Base-by-base conservation (phyloP, 805 yeast species). In the Kuraishia capsulata region DNA sequence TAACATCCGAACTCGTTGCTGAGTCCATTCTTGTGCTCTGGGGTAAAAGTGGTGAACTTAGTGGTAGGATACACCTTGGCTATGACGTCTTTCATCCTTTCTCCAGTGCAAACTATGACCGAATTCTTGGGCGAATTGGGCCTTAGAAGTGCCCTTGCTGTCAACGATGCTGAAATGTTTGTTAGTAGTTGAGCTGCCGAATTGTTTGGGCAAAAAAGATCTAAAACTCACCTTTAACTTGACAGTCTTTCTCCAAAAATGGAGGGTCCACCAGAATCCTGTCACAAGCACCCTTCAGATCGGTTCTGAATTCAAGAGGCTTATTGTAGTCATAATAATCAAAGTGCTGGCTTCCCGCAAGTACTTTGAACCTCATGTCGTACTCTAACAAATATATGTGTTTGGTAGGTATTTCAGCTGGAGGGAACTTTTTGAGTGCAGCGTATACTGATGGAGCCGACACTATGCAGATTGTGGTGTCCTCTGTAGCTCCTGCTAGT, bases 401-500 rank as follows among this genome's bases (percentile, higher is more conserved):
- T 38, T 76, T 50, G 0, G 87, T 84, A 29, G 89, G 89, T 28
- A 82, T 46, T 3, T 65, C 62, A 5, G 56, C 57, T 6, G 57
- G 56, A 3, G 76, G 73, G 37, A 73, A 65, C 41, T 73, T 71
- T 44, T 69, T 70, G 33, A 87, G 73, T 0, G 90, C 92, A 1
- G 95, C 94, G 60, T 81, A 88, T 3, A 86, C 96, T 0, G 96
- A 83, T 16, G 97, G 96, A 2, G 96, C 96, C 61, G 89, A 78
- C 2, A 83, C 85, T 38, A 88, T 71, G 36, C 82, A 84, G 33
- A 88, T 69, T 1, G 76, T 78, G 0, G 94, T 83, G 29, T 72
- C 67, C 39, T 69, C 70, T 46, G 79, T 82, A 1, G 94, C 92
- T 5, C 86, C 92, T 26, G 79, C 84, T 11, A 87, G 57, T 31